Evolutionary conservation across 768 basidiomycete genomes (phyloP).

Genomic region (Auriscalpium vulgare): DNA sequence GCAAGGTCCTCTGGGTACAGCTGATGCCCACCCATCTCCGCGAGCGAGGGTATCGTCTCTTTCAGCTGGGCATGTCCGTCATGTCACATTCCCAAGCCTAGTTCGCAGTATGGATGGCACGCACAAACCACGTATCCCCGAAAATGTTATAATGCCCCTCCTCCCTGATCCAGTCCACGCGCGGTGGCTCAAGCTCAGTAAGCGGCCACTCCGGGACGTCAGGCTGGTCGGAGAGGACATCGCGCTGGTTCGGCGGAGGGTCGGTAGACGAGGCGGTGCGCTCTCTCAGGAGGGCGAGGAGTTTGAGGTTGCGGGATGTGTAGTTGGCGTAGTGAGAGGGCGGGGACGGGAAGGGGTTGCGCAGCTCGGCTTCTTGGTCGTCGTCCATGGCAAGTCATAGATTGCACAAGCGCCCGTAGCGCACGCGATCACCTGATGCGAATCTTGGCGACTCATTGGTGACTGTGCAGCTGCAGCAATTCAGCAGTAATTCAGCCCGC

Average conservation of each 20-base stretch:
- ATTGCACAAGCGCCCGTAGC: too few species aligned
- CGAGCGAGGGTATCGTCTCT: constrained; percentile 75
- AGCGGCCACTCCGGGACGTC: constrained; percentile 78
- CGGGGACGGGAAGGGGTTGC: constrained; percentile 86
- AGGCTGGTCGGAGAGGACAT: constrained; percentile 57
- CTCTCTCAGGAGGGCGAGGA: constrained; percentile 55
- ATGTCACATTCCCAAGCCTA: constrained; percentile 1
- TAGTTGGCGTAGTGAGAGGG: constrained; percentile 79
- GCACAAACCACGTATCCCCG: constrained; percentile 87
- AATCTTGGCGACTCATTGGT: too few species aligned
- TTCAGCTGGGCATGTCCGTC: constrained; percentile 47
- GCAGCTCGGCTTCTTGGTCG: constrained; percentile 68
- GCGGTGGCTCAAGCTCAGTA: constrained; percentile 71
- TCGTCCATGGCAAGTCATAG: constrained; percentile 22
- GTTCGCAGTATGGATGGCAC: constrained; percentile 17
- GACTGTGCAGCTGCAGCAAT: too few species aligned
- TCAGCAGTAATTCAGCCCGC: too few species aligned
- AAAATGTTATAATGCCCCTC: constrained; percentile 77
- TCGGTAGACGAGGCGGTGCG: constrained; percentile 30
- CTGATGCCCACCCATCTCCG: constrained; percentile 72
- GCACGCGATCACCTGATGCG: too few species aligned
- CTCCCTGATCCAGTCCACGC: constrained; percentile 86
- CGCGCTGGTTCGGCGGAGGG: constrained; percentile 44
- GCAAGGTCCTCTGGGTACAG: constrained; percentile 70
- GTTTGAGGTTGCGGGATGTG: constrained; percentile 61